Evolutionary conservation across 1,284 basidiomycete species (phyloP).

Genomic region (Fomitopsis palustris): DNA sequence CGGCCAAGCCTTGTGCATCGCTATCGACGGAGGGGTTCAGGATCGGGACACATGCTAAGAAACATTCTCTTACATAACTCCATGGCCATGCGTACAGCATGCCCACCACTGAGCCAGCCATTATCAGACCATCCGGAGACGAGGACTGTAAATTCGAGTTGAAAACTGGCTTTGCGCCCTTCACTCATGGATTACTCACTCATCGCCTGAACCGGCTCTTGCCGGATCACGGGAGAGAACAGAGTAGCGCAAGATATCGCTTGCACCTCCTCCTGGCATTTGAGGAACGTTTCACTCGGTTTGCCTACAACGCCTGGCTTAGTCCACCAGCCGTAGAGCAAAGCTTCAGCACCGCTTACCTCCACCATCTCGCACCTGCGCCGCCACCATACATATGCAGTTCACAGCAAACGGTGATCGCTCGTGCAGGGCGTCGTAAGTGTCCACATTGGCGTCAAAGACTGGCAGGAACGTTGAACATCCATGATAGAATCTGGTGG

Average conservation of each 20-base stretch:
- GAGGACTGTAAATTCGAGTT: conserved; percentile 49
- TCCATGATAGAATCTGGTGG: conserved; percentile 73
- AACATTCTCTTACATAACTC: conserved; percentile 68
- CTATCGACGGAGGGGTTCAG: conserved; percentile 33
- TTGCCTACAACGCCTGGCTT: conserved; percentile 37
- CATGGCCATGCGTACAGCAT: conserved; percentile 91
- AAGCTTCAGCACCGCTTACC: conserved; percentile 34
- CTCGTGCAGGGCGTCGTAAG: conserved; percentile 75
- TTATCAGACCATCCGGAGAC: conserved; percentile 90
- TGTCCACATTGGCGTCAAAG: conserved; percentile 76
- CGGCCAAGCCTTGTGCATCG: conserved; percentile 88
- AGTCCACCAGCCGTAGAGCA: background rate
- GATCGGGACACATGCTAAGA: background rate
- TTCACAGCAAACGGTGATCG: conserved; percentile 84
- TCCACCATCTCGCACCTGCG: conserved; percentile 84
- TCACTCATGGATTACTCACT: conserved; percentile 42
- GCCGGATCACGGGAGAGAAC: conserved; percentile 77
- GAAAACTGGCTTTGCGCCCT: background rate
- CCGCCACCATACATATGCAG: conserved; percentile 87
- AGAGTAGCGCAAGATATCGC: conserved; percentile 80
- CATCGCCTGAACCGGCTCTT: conserved; percentile 89
- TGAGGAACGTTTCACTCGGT: conserved; percentile 61
- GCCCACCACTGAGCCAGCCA: conserved; percentile 88
- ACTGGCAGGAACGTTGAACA: conserved; percentile 89
- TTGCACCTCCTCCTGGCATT: conserved; percentile 79